Conservation (phyloP, 805 yeast genomes). For the Kluyveromyces dobzhanskii region DNA sequence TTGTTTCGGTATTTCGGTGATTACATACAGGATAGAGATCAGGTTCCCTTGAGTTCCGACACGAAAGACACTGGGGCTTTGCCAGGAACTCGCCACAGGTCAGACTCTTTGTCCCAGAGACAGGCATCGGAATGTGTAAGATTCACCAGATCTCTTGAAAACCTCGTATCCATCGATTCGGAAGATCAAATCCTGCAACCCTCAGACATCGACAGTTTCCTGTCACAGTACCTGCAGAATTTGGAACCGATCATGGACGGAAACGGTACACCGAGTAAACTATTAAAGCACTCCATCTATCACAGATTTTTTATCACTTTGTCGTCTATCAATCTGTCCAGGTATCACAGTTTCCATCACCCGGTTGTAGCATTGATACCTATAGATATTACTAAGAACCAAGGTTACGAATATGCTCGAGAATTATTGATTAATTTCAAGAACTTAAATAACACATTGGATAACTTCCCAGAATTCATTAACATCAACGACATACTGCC, state of each 20-base stretch:
- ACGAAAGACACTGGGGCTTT: neutral
- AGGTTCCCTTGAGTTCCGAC: slow-evolving; percentile 8
- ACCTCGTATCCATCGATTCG: slow-evolving; percentile 18
- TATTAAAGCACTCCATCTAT: slow-evolving; percentile 42
- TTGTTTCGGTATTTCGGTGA: slow-evolving; percentile 27
- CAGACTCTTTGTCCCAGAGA: slow-evolving; percentile 27
- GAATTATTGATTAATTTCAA: slow-evolving; percentile 47
- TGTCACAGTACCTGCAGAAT: slow-evolving; percentile 8
- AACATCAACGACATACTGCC: slow-evolving; percentile 56
- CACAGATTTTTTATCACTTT: slow-evolving; percentile 50
- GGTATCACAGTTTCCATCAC: slow-evolving; percentile 82
- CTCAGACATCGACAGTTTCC: neutral
- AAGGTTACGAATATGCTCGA: slow-evolving; percentile 44
- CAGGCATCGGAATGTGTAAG: slow-evolving; percentile 39
- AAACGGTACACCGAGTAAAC: slow-evolving; percentile 21
- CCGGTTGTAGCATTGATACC: slow-evolving; percentile 72
- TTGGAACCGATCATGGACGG: slow-evolving; percentile 3
- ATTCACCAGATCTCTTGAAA: slow-evolving; percentile 36
- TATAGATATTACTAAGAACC: slow-evolving; percentile 34
- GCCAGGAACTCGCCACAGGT: slow-evolving; percentile 17
- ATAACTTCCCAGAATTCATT: slow-evolving; percentile 45
- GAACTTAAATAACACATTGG: slow-evolving; percentile 35
- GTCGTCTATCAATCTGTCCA: slow-evolving; percentile 51
- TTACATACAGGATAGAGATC: slow-evolving; percentile 28
- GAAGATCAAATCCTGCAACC: slow-evolving; percentile 1